Base-by-base conservation (phyloP, 495 filamentous ascomycete species). In the Penicillium maclennaniae region DNA sequence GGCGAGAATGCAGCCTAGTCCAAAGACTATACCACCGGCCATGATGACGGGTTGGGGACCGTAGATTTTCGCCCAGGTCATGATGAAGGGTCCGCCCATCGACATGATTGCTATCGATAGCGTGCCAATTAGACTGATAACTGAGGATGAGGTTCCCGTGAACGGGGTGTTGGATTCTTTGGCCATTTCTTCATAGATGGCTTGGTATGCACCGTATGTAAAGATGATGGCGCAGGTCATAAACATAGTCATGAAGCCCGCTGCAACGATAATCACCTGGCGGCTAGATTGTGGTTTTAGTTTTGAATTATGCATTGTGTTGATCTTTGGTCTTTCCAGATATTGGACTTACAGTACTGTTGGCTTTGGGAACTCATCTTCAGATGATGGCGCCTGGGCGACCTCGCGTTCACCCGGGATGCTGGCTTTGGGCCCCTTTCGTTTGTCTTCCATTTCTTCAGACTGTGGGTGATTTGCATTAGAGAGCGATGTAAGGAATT, bases 1-100 rank as follows among this genome's bases (percentile, higher is more conserved):
- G 5, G 70, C 71, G 65, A 85, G 75, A 70, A 87, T 81, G 19
- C 62, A 69, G 8, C 67, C 65, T 3, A 75, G 55, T 15, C 60
- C 68, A 28, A 73, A 68, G 14, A 76, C 54, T 28, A 70, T 45
- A 21, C 66, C 71, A 25, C 71, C 73, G 27, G 56, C 48, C 49
- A 68, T 60, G 21, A 66, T 67, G 0, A 74, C 65, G 0, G 49
- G 60, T 27, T 69, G 62, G 14, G 74, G 74, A 4, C 62, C 63
- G 55, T 69, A 76, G 4, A 62, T 49, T 54, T 75, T 76, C 2
- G 69, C 59, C 73, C 71, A 76, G 25, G 61, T 58, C 43, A 61
- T 67, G 15, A 61, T 63, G 25, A 72, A 71, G 0, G 74, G 74
- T 0, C 70, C 73, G 17, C 70, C 69, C 56, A 75, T 71, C 16